A percentile compares a stretch with the other conserved stretches of the same genome.
phyloP scores from a whole-genome alignment of 2,329 filamentous ascomycete species.

The Waltergamsia citrina region DNA sequence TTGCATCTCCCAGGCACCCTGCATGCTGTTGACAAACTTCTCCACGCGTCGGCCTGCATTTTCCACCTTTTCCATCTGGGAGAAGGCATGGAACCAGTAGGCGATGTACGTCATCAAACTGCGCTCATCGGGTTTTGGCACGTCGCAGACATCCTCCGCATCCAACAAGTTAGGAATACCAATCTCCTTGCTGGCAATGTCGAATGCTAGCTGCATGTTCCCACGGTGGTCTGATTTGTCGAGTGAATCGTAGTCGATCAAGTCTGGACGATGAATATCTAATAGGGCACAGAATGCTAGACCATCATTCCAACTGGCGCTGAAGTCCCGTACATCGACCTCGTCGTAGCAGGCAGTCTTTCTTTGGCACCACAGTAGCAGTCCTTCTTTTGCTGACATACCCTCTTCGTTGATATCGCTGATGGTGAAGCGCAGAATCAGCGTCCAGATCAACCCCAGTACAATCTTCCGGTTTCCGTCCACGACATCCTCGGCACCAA shows the following conservation, averaged over 20 bases:
- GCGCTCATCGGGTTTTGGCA: constrained; percentile 89
- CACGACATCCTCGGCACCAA: constrained; percentile 95
- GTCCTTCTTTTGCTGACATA: constrained; percentile 91
- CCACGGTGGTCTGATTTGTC: constrained; percentile 91
- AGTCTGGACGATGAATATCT: constrained; percentile 91
- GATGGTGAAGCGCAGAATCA: constrained; percentile 97
- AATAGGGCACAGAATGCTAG: constrained; percentile 92
- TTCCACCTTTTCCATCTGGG: constrained; percentile 96
- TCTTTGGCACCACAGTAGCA: constrained; percentile 93
- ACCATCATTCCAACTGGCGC: constrained; percentile 92
- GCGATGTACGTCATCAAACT: constrained; percentile 99
- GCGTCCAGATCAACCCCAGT: constrained; percentile 91
- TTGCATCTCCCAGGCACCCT: constrained; percentile 99
- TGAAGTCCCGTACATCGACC: constrained; percentile 92
- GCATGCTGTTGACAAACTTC: constrained; percentile 98
- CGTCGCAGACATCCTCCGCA: constrained; percentile 96
- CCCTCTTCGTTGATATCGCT: constrained; percentile 98
- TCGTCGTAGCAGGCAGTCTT: constrained; percentile 99
- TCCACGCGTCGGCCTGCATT: constrained; percentile 93
- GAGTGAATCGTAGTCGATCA: constrained; percentile 92
- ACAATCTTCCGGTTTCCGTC: constrained; percentile 98
- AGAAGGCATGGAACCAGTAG: constrained; percentile 99
- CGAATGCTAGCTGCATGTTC: constrained; percentile 97
- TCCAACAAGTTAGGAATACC: constrained; percentile 93
- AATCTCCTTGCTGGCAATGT: constrained; percentile 92